Evolutionary conservation across 352 stramenopile species (phyloP).

Genomic region (Phytophthora agathidicida): DNA sequence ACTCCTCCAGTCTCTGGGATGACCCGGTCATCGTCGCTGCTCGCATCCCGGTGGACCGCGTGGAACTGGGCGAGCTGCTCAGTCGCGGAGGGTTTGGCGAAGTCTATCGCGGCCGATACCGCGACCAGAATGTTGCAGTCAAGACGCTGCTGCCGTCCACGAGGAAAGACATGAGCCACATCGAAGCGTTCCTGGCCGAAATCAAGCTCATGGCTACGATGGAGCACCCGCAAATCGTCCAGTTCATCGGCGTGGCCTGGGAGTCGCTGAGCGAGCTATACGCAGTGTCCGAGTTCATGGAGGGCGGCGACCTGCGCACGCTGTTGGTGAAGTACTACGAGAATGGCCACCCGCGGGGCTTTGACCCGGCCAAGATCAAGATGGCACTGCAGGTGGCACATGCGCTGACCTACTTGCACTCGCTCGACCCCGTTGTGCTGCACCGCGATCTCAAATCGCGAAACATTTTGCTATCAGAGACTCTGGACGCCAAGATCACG

Average conservation of each 20-base stretch:
- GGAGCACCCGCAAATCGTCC: constrained; percentile 50
- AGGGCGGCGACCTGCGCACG: constrained; percentile 42
- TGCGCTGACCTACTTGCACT: constrained; percentile 56
- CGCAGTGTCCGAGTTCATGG: constrained; percentile 57
- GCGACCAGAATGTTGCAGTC: constrained; percentile 40
- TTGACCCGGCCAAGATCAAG: constrained; percentile 39
- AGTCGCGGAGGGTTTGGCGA: constrained; percentile 44
- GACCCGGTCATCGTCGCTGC: constrained; percentile 42
- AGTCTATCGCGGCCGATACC: constrained; percentile 44
- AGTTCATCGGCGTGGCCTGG: constrained; percentile 58
- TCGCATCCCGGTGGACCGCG: constrained; percentile 44
- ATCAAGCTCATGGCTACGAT: constrained; percentile 49
- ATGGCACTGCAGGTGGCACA: constrained; percentile 49
- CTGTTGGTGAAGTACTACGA: constrained; percentile 31
- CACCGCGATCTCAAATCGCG: constrained; percentile 78
- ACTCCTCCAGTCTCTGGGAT: constrained; percentile 37
- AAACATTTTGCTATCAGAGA: constrained; percentile 58
- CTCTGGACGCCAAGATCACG: constrained; percentile 46
- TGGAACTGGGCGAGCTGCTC: constrained; percentile 40
- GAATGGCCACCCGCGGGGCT: constrained; percentile 19
- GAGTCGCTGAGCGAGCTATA: constrained; percentile 49
- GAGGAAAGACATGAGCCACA: constrained; percentile 39
- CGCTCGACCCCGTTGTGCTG: constrained; percentile 44
- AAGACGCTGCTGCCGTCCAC: constrained; percentile 43
- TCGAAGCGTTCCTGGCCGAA: constrained; percentile 46